Base-by-base conservation (phyloP, 177 flowering plant species). In the Vitis hybrid region DNA sequence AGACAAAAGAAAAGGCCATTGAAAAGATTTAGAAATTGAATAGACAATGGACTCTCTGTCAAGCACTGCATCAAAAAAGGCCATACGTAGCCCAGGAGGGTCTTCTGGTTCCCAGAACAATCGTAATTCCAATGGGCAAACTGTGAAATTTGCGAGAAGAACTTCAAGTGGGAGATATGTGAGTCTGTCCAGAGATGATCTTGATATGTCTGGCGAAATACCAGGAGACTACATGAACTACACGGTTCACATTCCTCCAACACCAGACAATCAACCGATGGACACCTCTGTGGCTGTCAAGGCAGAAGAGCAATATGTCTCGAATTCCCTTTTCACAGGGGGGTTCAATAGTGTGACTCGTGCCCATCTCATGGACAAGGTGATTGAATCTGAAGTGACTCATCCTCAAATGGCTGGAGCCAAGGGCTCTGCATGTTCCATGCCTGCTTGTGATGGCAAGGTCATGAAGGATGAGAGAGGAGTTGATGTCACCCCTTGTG, bases 331-430 rank as follows among this genome's bases (percentile, higher is more conserved):
- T 3, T 93, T 93, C 59, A 93, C 97, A 0, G 98, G 98, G 0
- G 99, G 99, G 4, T 93, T 89, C 75, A 94, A 94, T 56, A 91
- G 93, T 56, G 91, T 87, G 5, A 94, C 96, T 6, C 85, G 96
- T 2, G 99, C 98, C n/a, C 99, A 93, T 77, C 78, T 94, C 56
- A 94, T 95, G 99, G 98, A 95, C 69, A 95, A 95, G 76, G 97
- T 95, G 52, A 95, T 88, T 15, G 99, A 95, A 2, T 89, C 98
- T 0, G 90, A 90, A 74, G 79, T 87, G 0, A 85, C 55, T 62
- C 99, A 95, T 75, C 98, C 98, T 1, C 98, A 93, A 70, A 93
- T 93, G 99, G 97, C 98, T 12, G 98, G 99, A 1, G 82, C 92
- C 3, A 95, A 86, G 65, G 99, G 98, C 1, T 92, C 97, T 8